Evolutionary conservation across 768 basidiomycete genomes (phyloP), one percentile per base, ranked within the genome.

Genomic region (Naganishia vaughanmartiniae): DNA sequence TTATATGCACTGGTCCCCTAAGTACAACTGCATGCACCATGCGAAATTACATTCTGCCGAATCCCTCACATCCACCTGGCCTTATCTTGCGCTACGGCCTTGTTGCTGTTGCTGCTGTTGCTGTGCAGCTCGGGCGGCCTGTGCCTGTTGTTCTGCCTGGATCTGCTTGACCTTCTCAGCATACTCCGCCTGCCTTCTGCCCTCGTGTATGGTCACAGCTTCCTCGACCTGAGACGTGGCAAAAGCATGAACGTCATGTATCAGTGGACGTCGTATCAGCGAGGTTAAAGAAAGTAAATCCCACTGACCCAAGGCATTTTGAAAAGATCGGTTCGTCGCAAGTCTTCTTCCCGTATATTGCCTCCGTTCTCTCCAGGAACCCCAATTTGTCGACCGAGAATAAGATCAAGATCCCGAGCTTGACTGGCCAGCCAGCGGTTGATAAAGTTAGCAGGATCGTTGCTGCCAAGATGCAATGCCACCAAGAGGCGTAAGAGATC

Each of bases 371-470:
- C 67, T 12, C 73, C 79, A n/a, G 1, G 88, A 88, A 77, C 87
- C 0, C 92, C 92, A 54, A 80, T 77, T 63, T 84, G 82, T 78
- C 89, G 91, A 34, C 92, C 92, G n/a, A 96, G 84, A 69, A 94
- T 85, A 69, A 87, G 89, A 82, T 94, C 92, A 54, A 97, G 81
- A 81, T 97, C 94, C 17, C 92, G 86, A 56, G 92, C 91, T 79
- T 97, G 94, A 1, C 91, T 93, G 74, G 90, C 90, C 21, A 97
- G 80, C 92, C 92, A 96, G 2, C 87, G 89, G 76, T 93, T 89
- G 68, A 93, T 90, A 78, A 97, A 90, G 73, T 85, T 84, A 7
- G 88, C 84, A 10, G 94, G 91, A 58, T 93, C 87, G 0, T 86
- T 83, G 39, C 68, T 69, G 45, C 53, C 5, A 42, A 42, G 31